Evolutionary conservation across 768 basidiomycete species (phyloP).

Genomic region (Mycena amicta): DNA sequence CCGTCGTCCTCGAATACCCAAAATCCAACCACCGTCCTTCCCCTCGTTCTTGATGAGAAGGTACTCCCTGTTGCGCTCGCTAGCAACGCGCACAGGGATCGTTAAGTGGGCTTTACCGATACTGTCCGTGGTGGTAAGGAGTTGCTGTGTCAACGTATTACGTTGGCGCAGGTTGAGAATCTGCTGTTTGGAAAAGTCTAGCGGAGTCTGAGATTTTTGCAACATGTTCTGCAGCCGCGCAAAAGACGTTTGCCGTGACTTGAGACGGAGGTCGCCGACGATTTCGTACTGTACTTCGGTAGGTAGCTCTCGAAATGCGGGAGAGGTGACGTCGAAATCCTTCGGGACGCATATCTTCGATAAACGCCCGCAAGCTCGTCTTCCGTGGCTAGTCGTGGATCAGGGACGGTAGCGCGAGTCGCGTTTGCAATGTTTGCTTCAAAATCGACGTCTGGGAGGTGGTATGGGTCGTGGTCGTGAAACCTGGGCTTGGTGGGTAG

Average conservation of each 20-base stretch:
- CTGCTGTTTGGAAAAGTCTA: slow-evolving; percentile 97
- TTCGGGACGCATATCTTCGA: slow-evolving; percentile 96
- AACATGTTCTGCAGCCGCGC: slow-evolving; percentile 92
- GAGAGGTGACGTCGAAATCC: slow-evolving; percentile 89
- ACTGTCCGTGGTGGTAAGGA: slow-evolving; percentile 87
- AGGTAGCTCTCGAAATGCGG: slow-evolving; percentile 88
- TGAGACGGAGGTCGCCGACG: slow-evolving; percentile 90
- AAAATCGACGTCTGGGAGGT: slow-evolving; percentile 81
- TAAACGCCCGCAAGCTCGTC: slow-evolving; percentile 91
- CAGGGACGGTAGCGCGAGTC: slow-evolving; percentile 64
- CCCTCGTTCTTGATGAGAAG: slow-evolving; percentile 92
- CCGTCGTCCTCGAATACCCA: slow-evolving; percentile 91
- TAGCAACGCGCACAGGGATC: slow-evolving; percentile 93
- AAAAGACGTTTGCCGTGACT: slow-evolving; percentile 93
- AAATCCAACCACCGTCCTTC: slow-evolving; percentile 87
- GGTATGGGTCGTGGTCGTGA: slow-evolving; percentile 88
- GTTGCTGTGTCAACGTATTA: slow-evolving; percentile 90
- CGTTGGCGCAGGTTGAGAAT: slow-evolving; percentile 88
- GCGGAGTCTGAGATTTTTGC: slow-evolving; percentile 69
- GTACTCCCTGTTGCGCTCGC: slow-evolving; percentile 93
- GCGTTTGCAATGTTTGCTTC: slow-evolving; percentile 63
- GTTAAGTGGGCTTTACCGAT: slow-evolving; percentile 88
- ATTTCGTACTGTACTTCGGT: slow-evolving; percentile 99
- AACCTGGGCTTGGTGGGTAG: slow-evolving; percentile 64
- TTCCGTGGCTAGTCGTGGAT: slow-evolving; percentile 94